Evolutionary conservation across 2,329 filamentous ascomycete genomes (phyloP), one percentile per base, ranked within the genome.

Genomic region (Fusarium buxicola): DNA sequence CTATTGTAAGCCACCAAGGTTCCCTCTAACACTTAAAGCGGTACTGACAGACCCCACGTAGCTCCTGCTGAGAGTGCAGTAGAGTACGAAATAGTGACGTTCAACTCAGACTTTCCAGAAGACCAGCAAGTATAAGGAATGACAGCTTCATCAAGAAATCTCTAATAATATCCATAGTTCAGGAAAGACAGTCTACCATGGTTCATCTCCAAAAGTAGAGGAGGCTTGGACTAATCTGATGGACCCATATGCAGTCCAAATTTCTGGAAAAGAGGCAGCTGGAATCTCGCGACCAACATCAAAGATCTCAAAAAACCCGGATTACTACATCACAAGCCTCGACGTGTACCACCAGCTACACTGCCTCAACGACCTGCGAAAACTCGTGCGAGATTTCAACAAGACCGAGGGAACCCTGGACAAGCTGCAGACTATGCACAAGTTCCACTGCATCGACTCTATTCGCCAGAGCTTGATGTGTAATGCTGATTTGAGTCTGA

Each of bases 381-480:
- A 48, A 18, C n/a, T 53, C 31, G 21, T 48, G 15, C 38, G 41
- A 25, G 41, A 53, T 11, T 53, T 18, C 8, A 53, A 47, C 18
- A 32, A 32, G 2, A 54, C 50, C 11, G 34, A 28, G 4, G 28
- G 6, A 4, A 31, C 7, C 2, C 9, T 54, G 6, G 50, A 9
- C 1, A 48, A 18, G 8, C 13, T 53, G 3, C 41, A 47, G 6
- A 39, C 41, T 3, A 32, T 53, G 49, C 49, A 53, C 24, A 53
- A 53, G 18, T 48, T 53, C 13, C 43, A 53, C 7, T 53, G 50
- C 6, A 53, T 53, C n/a, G 50, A 53, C 27, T 47, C 34, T 7
- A 27, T 53, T 8, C 13, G 43, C 21, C 35, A 36, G 24, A 50
- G 51, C 13, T 16, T 41, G 3, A 55, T 36, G 28, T 50, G 44